Evolutionary conservation across 2,329 filamentous ascomycete genomes (phyloP).

Genomic region (Beauveria medogensis): DNA sequence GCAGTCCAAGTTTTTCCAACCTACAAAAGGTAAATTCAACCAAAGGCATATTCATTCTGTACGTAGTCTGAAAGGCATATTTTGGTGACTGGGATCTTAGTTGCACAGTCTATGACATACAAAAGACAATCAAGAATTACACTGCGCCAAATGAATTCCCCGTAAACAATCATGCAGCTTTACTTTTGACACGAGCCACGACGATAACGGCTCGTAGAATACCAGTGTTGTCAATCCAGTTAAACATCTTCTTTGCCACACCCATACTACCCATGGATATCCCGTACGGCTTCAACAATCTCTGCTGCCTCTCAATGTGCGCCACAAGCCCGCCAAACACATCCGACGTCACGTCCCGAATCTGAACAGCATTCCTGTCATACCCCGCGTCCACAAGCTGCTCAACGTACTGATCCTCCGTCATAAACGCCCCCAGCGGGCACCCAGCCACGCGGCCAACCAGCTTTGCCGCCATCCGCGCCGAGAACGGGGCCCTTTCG

Average conservation of each 20-base stretch:
- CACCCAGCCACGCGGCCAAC: constrained; percentile 40
- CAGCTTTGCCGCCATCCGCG: constrained; percentile 29
- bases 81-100: too few species aligned
- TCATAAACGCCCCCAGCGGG: constrained; percentile 41
- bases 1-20: too few species aligned
- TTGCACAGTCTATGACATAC: not conserved
- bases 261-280: constrained; percentile 29
- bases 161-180: not conserved
- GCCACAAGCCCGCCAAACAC: constrained; percentile 42
- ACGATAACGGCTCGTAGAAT: constrained; percentile 29
- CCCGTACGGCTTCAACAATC: constrained; percentile 25
- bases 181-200: constrained; percentile 18
- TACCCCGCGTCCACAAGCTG: constrained; percentile 43
- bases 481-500: constrained; percentile 18
- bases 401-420: constrained; percentile 33
- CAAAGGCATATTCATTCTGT: too few species aligned
- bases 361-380: constrained; percentile 27
- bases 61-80: too few species aligned
- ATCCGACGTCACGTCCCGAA: constrained; percentile 43
- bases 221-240: constrained; percentile 28
- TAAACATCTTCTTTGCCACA: constrained; percentile 28
- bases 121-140: too few species aligned
- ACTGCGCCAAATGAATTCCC: too few species aligned
- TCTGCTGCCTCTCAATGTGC: constrained; percentile 32
- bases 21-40: too few species aligned